These are phyloP conservation scores for Lyophyllum semitale DNA, from an alignment of 768 basidiomycete species.

Conservation along the genomic window DNA sequence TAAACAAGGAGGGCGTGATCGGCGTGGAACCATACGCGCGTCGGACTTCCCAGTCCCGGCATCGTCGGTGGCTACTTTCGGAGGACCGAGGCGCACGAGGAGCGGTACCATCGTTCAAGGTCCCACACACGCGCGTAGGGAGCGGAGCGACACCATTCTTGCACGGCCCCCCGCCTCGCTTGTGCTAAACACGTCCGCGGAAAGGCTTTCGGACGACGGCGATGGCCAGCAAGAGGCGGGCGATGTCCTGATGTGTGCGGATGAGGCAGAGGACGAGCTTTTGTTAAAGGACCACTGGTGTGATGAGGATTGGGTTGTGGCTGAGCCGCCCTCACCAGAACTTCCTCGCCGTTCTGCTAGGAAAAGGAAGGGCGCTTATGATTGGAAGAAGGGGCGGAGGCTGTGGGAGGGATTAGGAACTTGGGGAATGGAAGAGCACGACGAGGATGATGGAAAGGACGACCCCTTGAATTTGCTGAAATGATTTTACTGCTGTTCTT, in stretches of 20 bases:
- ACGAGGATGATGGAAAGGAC: conserved; percentile 19
- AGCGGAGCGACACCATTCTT: conserved; percentile 21
- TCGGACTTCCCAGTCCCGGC: conserved; percentile 37
- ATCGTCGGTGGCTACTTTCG: conserved; percentile 8
- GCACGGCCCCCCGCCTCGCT: conserved; percentile 12
- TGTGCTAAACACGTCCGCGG: conserved; percentile 9
- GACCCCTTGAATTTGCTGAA: conserved; percentile 20
- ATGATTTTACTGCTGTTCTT: background rate
- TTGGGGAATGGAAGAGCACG: conserved; percentile 16
- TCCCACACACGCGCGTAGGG: conserved; percentile 16
- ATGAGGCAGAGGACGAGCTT: conserved; percentile 18
- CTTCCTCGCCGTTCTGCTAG: conserved; percentile 19
- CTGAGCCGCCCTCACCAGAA: conserved; percentile 38
- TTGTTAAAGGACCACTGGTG: conserved; percentile 22
- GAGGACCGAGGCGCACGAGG: conserved; percentile 41
- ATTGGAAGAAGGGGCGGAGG: conserved; percentile 11
- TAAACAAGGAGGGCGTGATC: conserved; percentile 27
- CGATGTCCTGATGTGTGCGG: conserved; percentile 23
- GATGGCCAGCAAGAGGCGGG: conserved; percentile 14
- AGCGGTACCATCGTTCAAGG: conserved; percentile 47
- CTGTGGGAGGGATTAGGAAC: conserved; percentile 3
- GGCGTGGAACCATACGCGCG: conserved; percentile 53
- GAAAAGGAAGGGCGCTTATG: conserved; percentile 11
- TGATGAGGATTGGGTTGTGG: conserved; percentile 35
- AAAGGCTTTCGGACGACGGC: background rate